These are phyloP conservation scores for Serendipita sp. DNA, from an alignment of 1,284 basidiomycete genomes.

Conservation along the genomic window DNA sequence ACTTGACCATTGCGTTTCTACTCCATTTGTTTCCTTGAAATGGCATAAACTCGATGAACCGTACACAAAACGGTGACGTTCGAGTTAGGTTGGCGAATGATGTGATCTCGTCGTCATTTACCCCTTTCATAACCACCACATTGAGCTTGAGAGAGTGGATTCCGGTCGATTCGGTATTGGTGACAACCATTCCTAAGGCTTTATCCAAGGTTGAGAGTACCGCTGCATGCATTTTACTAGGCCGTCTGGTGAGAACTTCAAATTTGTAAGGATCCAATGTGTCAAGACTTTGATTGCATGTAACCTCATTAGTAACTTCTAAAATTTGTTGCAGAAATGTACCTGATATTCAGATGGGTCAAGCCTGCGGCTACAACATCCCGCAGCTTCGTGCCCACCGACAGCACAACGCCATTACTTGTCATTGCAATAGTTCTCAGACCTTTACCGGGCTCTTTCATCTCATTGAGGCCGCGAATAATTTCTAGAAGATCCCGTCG, in stretches of 20 bases:
- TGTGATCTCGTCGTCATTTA: conserved; percentile 67
- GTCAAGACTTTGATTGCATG: conserved; percentile 42
- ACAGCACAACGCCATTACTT: conserved; percentile 62
- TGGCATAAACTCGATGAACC: conserved; percentile 8
- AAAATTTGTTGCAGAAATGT: conserved; percentile 11
- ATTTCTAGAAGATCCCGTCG: conserved; percentile 65
- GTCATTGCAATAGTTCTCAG: conserved; percentile 75
- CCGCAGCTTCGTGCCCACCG: conserved; percentile 46
- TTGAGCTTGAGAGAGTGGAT: conserved; percentile 64
- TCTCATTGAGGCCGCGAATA: conserved; percentile 34
- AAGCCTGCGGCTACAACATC: conserved; percentile 56
- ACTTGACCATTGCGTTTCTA: conserved; percentile 65
- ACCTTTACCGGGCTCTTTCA: conserved; percentile 32
- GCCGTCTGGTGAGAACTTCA: conserved; percentile 67
- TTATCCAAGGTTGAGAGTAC: conserved; percentile 55
- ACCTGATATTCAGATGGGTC: conserved; percentile 75
- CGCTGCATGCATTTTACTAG: conserved; percentile 46
- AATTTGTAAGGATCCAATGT: conserved; percentile 81
- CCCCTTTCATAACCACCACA: conserved; percentile 64
- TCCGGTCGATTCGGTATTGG: conserved; percentile 19
- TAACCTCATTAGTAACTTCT: conserved; percentile 6
- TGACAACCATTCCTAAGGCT: conserved; percentile 31
- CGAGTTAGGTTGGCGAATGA: conserved; percentile 69
- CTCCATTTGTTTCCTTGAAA: conserved; percentile 69
- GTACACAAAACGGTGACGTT: conserved; percentile 9